These are phyloP conservation scores for Talaromyces funiculosus DNA, from an alignment of 2,329 filamentous ascomycete species.

Conservation along the genomic window DNA sequence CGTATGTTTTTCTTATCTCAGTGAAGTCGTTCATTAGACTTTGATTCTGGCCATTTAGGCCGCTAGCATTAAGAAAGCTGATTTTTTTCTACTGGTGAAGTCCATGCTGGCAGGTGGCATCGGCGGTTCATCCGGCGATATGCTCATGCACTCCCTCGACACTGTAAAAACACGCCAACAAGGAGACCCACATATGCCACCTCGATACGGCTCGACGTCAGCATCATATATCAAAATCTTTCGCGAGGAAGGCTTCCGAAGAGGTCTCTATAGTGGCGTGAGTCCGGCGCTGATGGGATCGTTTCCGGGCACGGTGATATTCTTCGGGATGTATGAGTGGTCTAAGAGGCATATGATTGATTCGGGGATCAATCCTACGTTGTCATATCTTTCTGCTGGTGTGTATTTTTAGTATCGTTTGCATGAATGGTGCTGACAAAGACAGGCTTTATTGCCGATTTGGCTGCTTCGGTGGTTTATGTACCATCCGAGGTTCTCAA, in stretches of 20 bases:
- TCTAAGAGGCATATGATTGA: conserved; percentile 89
- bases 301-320: conserved; percentile 87
- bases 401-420: conserved; percentile 22
- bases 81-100: conserved; percentile 40
- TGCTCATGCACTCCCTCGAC: conserved; percentile 98
- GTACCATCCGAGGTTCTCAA: conserved; percentile 97
- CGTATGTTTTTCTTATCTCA: conserved; percentile 42
- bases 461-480: conserved; percentile 87
- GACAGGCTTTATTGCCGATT: conserved; percentile 81
- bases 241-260: conserved; percentile 79
- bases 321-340: conserved; percentile 95
- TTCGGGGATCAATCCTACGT: conserved; percentile 68
- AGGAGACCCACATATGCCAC: conserved; percentile 86
- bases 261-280: conserved; percentile 90
- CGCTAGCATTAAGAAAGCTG: background rate
- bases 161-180: conserved; percentile 98
- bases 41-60: background rate
- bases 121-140: conserved; percentile 87
- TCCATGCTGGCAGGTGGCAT: conserved; percentile 92
- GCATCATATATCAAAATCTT: conserved; percentile 90
- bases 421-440: background rate
- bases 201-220: conserved; percentile 85
- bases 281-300: conserved; percentile 84
- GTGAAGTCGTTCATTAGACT: background rate
- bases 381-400: conserved; percentile 85